Base-by-base conservation (phyloP, 148 eudicot species). In the Amaranthus cruentus region DNA sequence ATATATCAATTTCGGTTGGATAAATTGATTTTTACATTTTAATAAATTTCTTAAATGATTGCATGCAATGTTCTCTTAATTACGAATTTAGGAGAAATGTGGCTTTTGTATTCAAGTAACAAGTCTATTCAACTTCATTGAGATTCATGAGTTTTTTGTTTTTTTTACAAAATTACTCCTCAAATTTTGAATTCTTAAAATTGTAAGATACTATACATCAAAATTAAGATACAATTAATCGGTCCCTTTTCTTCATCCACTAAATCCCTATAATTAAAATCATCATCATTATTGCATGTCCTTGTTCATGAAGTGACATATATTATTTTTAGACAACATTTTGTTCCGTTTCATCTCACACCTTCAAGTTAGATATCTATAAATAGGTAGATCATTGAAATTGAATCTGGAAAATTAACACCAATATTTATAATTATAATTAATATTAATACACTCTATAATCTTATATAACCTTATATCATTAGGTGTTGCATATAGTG, bases 401-500 rank as follows among this genome's bases (percentile, higher is more conserved):
- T 67, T 51, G 70, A 50, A 9, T 4, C 9, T 49, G 46, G 56
- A 67, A 4, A n/a, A 50, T 48, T 14, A 55, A 49, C 11, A 4
- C 52, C 12, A 47, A 46, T 64, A 28, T 28, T 28, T 28, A 28
- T 28, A 28, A 28, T 28, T 28, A 28, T 28, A 28, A 28, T 28
- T 28, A 28, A 28, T 28, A 28, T 28, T 28, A 13, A 64, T 46
- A 14, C 47, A 15, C 52, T 64, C 42, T 66, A 44, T 47, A 47
- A 49, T 28, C 3, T 1, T 5, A 4, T 38, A 13, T 13, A 3
- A 66, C 18, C 50, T 47, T 14, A 52, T 44, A 52, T 76, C 15
- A 60, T 66, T 58, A 49, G 55, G 42, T 78, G 69, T 9, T 46
- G 53, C 44, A 73, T 8, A 42, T 43, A 42, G 65, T 62, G 69